Conservation (phyloP, 2,329 filamentous ascomycete species). For the Scleromitrula shiraiana region DNA sequence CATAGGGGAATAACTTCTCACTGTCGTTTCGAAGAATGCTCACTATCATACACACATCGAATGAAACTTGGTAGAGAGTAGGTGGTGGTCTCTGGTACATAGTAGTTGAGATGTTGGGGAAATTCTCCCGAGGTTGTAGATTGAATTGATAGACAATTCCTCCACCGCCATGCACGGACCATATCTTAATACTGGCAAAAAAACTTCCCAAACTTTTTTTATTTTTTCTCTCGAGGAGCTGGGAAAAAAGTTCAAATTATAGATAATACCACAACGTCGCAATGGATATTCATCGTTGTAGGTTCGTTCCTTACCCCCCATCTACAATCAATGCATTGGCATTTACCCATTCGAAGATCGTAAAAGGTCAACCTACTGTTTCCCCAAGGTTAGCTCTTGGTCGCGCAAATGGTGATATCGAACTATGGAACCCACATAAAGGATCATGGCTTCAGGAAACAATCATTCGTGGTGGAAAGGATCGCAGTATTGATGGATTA, state of each 20-base stretch:
- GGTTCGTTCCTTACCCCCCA: constrained; percentile 87
- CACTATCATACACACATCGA: too few relatives aligned
- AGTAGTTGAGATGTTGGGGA: too few relatives aligned
- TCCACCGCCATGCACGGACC: constrained; percentile 1
- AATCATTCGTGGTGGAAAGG: constrained; percentile 73
- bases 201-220: constrained; percentile 7
- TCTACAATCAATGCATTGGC: constrained; percentile 90
- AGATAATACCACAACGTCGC: constrained; percentile 9
- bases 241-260: background rate
- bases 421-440: constrained; percentile 88
- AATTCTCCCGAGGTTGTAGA: too few relatives aligned
- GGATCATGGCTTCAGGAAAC: constrained; percentile 80
- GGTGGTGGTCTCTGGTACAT: too few relatives aligned
- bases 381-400: constrained; percentile 78
- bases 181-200: constrained; percentile 2
- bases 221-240: constrained; percentile 5
- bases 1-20: too few relatives aligned
- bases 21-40: too few relatives aligned
- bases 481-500: constrained; percentile 81
- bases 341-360: constrained; percentile 68
- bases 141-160: too few relatives aligned
- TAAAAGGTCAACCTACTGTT: constrained; percentile 43
- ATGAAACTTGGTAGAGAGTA: too few relatives aligned
- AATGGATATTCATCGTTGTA: constrained; percentile 96
- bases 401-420: constrained; percentile 89